Evolutionary conservation across 306 rosid species (phyloP).

Genomic region (Adenanthera pavonina): DNA sequence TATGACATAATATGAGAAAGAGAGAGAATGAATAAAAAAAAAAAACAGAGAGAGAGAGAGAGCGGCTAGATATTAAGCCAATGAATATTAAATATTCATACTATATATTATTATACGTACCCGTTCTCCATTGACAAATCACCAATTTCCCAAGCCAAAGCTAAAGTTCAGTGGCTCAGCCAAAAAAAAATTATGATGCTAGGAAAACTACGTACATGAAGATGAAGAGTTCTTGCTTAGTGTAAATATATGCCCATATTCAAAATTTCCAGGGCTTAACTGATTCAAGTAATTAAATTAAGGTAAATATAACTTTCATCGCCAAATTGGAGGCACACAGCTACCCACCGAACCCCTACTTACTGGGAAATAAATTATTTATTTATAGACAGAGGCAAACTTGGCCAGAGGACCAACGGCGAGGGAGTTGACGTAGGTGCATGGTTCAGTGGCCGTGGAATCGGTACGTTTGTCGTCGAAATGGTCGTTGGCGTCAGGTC

Average conservation of each 20-base stretch:
- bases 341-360: neutral
- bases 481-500: slow-evolving; percentile 68
- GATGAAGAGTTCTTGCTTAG: neutral
- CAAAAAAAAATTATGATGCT: neutral
- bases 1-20: too few species aligned
- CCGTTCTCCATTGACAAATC: neutral
- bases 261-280: neutral
- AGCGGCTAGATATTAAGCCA: too few species aligned
- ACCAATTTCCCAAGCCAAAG: neutral
- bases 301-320: neutral
- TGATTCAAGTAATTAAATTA: neutral
- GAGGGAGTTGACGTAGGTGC: slow-evolving; percentile 81
- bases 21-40: too few species aligned
- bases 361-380: neutral
- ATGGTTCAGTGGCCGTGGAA: slow-evolving; percentile 76
- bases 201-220: neutral
- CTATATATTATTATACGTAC: neutral
- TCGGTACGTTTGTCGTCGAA: slow-evolving; percentile 75
- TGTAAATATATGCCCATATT: neutral
- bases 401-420: slow-evolving; percentile 80
- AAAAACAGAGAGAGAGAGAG: too few species aligned
- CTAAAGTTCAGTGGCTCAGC: neutral
- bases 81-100: too few species aligned
- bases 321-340: neutral
- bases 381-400: slow-evolving; percentile 48